Conservation (phyloP, 257 asterid genomes). For the Nicotiana knightiana region DNA sequence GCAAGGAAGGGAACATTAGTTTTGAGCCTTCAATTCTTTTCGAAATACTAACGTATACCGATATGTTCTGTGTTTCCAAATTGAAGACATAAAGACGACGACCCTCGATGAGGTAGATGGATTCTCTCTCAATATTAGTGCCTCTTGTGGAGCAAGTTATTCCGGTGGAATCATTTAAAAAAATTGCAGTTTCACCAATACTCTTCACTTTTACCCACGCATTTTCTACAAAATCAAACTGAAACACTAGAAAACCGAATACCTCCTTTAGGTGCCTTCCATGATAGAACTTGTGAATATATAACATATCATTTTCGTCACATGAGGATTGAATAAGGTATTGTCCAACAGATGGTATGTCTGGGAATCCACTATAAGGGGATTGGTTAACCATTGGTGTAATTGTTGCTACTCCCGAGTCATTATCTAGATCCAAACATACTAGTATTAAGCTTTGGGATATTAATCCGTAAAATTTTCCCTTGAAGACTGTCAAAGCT, state of each 20-base stretch:
- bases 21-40: too few relatives aligned
- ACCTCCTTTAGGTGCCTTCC: too few relatives aligned
- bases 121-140: neutral
- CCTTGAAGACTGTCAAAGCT: neutral
- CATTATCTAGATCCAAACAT: neutral
- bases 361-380: neutral
- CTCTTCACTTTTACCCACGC: neutral
- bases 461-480: neutral
- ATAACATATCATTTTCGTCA: neutral
- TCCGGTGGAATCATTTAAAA: accelerated
- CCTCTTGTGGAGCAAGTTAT: neutral
- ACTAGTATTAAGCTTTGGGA: neutral
- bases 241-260: neutral
- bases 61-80: neutral
- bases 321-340: neutral
- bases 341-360: neutral
- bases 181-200: neutral
- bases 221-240: neutral
- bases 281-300: neutral
- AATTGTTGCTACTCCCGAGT: neutral
- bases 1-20: too few relatives aligned
- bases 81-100: neutral
- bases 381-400: neutral
- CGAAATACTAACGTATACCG: too few relatives aligned
- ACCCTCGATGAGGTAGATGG: neutral